Evolutionary conservation across 2,329 filamentous ascomycete genomes (phyloP).

Genomic region (Thielaviopsis ethacetica): DNA sequence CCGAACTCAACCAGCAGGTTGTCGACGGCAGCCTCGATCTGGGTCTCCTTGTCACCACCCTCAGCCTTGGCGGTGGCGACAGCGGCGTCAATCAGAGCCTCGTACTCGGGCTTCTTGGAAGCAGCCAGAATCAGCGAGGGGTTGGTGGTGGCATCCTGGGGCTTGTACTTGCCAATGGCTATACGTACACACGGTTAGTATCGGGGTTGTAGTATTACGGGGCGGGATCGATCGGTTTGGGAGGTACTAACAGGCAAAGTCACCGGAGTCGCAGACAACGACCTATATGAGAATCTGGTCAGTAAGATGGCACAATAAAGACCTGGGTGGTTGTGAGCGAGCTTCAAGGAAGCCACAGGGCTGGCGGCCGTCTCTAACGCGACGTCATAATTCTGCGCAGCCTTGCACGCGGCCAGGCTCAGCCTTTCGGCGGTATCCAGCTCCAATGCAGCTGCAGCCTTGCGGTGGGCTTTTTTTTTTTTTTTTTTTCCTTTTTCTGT

Average conservation of each 20-base stretch:
- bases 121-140: slow-evolving; percentile 95
- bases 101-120: slow-evolving; percentile 95
- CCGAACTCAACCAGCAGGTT: slow-evolving; percentile 94
- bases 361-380: background rate
- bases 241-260: slow-evolving; percentile 55
- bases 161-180: slow-evolving; percentile 99
- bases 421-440: too few species aligned
- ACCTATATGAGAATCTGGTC: slow-evolving; percentile 37
- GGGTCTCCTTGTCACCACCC: slow-evolving; percentile 51
- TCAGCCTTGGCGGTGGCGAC: slow-evolving; percentile 71
- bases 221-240: slow-evolving; percentile 1
- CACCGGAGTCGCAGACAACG: slow-evolving; percentile 93
- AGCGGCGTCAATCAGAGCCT: slow-evolving; percentile 74
- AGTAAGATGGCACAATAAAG: background rate
- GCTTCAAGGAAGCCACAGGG: background rate
- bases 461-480: too few species aligned
- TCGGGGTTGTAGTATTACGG: slow-evolving; percentile 5
- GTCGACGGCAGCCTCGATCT: slow-evolving; percentile 86
- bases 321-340: slow-evolving; percentile 1
- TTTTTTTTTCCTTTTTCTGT: too few species aligned
- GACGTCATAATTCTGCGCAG: too few species aligned
- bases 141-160: slow-evolving; percentile 99
- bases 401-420: too few species aligned
- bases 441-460: too few species aligned
- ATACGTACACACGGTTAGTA: slow-evolving; percentile 21